Evolutionary conservation across 805 yeast genomes (phyloP).

Genomic region (Candida wancherniae): DNA sequence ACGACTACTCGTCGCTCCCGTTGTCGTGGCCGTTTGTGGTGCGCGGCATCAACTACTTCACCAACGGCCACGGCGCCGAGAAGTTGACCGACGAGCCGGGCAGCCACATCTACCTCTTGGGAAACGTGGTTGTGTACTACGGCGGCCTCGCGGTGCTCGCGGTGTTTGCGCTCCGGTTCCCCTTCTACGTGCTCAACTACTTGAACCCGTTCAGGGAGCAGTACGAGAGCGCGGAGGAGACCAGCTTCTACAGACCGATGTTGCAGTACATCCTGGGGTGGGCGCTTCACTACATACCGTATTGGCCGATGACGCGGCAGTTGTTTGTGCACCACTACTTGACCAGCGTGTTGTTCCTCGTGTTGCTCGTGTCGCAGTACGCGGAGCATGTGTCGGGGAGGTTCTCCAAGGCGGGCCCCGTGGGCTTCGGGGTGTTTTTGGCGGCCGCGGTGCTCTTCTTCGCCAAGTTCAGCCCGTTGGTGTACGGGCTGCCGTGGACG

Average conservation of each 20-base stretch:
- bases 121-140: constrained; percentile 60
- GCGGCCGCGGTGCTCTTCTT: constrained; percentile 23
- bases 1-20: constrained; percentile 41
- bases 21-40: constrained; percentile 56
- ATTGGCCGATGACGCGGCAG: constrained; percentile 37
- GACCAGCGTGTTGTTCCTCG: constrained; percentile 46
- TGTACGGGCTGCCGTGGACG: constrained; percentile 47
- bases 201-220: constrained; percentile 29
- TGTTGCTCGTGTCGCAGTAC: constrained; percentile 41
- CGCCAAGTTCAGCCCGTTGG: constrained; percentile 34
- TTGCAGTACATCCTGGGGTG: constrained; percentile 51
- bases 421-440: constrained; percentile 17
- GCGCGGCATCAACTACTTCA: constrained; percentile 59
- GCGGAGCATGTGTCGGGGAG: constrained; percentile 37
- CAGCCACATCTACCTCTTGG: constrained; percentile 51
- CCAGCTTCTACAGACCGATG: constrained; percentile 18
- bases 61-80: constrained; percentile 30
- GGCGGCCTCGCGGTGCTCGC: constrained; percentile 33
- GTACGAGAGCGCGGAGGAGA: constrained; percentile 11
- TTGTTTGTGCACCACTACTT: constrained; percentile 44
- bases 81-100: constrained; percentile 20
- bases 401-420: constrained; percentile 23
- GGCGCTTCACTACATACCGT: constrained; percentile 55
- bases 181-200: constrained; percentile 18
- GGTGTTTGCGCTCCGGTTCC: constrained; percentile 19